These are phyloP conservation scores for Escallonia rubra DNA, from an alignment of 129 eudicot species.

Conservation along the genomic window DNA sequence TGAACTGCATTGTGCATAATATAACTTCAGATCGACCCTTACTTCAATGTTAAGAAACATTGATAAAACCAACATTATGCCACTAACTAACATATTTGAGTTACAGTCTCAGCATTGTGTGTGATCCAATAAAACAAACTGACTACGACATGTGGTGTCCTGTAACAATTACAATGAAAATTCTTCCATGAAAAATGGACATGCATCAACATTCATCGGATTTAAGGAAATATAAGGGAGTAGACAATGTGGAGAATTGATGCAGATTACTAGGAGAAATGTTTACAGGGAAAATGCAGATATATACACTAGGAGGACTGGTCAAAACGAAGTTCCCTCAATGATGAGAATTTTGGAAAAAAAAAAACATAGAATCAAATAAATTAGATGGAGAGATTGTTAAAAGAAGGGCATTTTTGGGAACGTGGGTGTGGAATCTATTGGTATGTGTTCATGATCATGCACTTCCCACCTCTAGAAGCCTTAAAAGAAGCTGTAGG, in stretches of 20 bases:
- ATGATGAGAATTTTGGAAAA: too few relatives aligned
- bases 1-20: neutral
- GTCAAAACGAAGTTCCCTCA: too few relatives aligned
- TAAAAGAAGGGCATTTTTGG: conserved; percentile 35
- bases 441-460: conserved; percentile 54
- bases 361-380: neutral
- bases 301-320: too few relatives aligned
- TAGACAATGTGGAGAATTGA: too few relatives aligned
- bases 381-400: neutral
- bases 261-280: too few relatives aligned
- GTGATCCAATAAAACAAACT: too few relatives aligned
- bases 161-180: too few relatives aligned
- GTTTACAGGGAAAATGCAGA: too few relatives aligned
- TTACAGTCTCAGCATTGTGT: too few relatives aligned
- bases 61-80: neutral
- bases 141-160: too few relatives aligned
- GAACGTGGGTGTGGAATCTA: conserved; percentile 41
- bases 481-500: conserved; percentile 62
- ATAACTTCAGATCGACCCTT: neutral
- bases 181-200: too few relatives aligned
- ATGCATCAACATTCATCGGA: neutral
- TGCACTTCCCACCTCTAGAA: conserved; percentile 47
- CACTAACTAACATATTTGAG: neutral
- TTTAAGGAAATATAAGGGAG: too few relatives aligned
- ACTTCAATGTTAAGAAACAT: neutral